These are phyloP conservation scores for Margaritispora aquatica DNA, from an alignment of 495 filamentous ascomycete genomes.

Conservation along the genomic window DNA sequence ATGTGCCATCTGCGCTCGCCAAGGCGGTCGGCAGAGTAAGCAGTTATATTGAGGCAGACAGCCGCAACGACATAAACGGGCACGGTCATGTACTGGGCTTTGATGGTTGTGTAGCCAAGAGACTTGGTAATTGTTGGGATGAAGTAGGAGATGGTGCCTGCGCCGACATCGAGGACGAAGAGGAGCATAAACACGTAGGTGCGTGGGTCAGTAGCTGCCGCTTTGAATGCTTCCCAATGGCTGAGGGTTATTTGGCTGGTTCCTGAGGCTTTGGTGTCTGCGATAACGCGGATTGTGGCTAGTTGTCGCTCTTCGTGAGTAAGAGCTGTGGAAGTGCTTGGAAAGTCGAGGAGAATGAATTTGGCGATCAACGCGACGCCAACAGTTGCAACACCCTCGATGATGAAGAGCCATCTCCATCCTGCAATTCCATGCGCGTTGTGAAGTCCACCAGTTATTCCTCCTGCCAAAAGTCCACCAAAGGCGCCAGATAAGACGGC, in stretches of 20 bases:
- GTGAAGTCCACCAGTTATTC: constrained; percentile 22
- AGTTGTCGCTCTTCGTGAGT: constrained; percentile 26
- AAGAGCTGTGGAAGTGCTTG: constrained; percentile 36
- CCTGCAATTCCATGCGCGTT: constrained; percentile 33
- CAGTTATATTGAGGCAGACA: constrained; percentile 29
- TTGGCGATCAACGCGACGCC: constrained; percentile 42
- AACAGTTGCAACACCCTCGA: constrained; percentile 48
- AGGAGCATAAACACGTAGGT: constrained; percentile 26
- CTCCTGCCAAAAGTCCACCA: constrained; percentile 43
- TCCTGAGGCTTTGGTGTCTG: constrained; percentile 22
- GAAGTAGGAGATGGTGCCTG: constrained; percentile 43
- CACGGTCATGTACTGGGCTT: constrained; percentile 37
- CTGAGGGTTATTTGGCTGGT: constrained; percentile 17
- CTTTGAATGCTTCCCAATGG: constrained; percentile 27
- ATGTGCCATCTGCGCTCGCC: constrained; percentile 25
- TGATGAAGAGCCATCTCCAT: constrained; percentile 47
- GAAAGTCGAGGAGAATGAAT: constrained; percentile 53
- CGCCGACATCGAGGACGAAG: constrained; percentile 33
- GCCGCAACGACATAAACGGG: constrained; percentile 40
- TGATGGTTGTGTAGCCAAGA: constrained; percentile 36
- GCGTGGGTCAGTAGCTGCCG: constrained; percentile 23
- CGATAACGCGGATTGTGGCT: constrained; percentile 27
- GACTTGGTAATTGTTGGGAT: constrained; percentile 44
- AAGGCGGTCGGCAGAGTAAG: constrained; percentile 25
- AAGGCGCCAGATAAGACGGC: constrained; percentile 45